Percentiles rank a stretch among this genome's conserved stretches.
These are phyloP conservation scores for Pythium brachiatum DNA, from an alignment of 352 stramenopile genomes.

Conservation along the genomic window DNA sequence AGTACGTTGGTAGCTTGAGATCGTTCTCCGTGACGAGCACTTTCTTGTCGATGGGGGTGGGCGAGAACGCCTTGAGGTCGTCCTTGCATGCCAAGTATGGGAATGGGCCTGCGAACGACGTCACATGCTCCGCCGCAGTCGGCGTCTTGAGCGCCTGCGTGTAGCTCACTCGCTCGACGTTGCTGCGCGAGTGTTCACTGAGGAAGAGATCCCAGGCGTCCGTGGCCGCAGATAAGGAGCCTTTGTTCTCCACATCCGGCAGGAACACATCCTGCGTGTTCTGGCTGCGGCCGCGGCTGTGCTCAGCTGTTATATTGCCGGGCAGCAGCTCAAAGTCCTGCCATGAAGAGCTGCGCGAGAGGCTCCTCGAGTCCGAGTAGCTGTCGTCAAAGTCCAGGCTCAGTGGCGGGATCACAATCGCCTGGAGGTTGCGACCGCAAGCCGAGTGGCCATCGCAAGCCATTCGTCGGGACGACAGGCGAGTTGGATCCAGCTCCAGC, in stretches of 20 bases:
- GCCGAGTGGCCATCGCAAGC: not conserved
- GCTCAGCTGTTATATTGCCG: not conserved
- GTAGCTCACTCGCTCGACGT: not conserved
- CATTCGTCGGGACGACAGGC: not conserved
- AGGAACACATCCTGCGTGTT: not conserved
- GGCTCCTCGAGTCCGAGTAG: not conserved
- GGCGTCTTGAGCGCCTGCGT: constrained; percentile 15
- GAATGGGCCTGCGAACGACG: constrained; percentile 5
- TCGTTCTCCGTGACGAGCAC: constrained; percentile 49
- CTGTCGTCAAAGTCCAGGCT: constrained; percentile 2
- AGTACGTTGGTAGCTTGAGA: constrained; percentile 27
- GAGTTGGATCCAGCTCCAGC: not conserved
- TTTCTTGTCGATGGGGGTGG: constrained; percentile 41
- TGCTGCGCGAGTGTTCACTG: not conserved
- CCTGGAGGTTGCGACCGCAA: not conserved
- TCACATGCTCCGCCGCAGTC: not conserved
- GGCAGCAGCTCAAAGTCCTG: constrained; percentile 9
- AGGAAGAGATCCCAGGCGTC: constrained; percentile 12
- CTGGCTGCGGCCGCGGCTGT: not conserved
- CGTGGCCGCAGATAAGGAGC: not conserved
- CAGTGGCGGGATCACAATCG: not conserved
- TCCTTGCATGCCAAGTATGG: constrained; percentile 1
- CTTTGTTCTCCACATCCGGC: not conserved
- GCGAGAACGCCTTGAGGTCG: constrained; percentile 28
- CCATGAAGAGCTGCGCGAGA: constrained; percentile 5